phyloP scores from a whole-genome alignment of 2,329 filamentous ascomycete species.

The Phialophora chinensis region DNA sequence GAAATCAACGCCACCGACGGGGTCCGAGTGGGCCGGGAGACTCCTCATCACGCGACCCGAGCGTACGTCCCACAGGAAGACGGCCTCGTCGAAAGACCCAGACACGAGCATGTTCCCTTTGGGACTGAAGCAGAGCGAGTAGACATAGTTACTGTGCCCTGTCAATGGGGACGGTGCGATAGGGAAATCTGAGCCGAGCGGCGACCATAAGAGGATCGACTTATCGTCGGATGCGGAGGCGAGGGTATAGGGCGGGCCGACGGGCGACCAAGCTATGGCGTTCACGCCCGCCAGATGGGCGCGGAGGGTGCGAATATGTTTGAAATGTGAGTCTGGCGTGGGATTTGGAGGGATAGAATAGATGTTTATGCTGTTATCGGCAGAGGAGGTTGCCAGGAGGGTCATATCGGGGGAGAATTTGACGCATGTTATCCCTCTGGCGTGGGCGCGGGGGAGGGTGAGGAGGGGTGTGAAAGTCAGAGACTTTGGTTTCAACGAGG shows the following conservation, averaged over 20 bases:
- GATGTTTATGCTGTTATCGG: slow-evolving; percentile 88
- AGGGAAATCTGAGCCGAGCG: slow-evolving; percentile 62
- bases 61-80: slow-evolving; percentile 95
- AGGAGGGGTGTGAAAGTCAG: slow-evolving; percentile 33
- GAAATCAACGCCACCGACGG: slow-evolving; percentile 91
- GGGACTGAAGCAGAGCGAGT: slow-evolving; percentile 91
- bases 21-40: slow-evolving; percentile 91
- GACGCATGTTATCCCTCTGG: slow-evolving; percentile 78
- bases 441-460: slow-evolving; percentile 46
- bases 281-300: slow-evolving; percentile 93
- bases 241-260: slow-evolving; percentile 72
- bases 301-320: slow-evolving; percentile 84
- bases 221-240: slow-evolving; percentile 97
- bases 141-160: slow-evolving; percentile 96
- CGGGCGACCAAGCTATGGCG: slow-evolving; percentile 91
- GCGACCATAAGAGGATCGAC: slow-evolving; percentile 89
- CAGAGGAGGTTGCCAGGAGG: slow-evolving; percentile 88
- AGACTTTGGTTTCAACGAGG: slow-evolving; percentile 29
- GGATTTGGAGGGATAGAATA: slow-evolving; percentile 56
- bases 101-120: slow-evolving; percentile 97
- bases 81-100: slow-evolving; percentile 95
- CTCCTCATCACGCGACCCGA: slow-evolving; percentile 86
- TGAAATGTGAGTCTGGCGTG: slow-evolving; percentile 65
- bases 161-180: slow-evolving; percentile 61
- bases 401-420: slow-evolving; percentile 89